phyloP scores from a whole-genome alignment of 139 green algal genomes.

The Chlamydomonas asymmetrica region DNA sequence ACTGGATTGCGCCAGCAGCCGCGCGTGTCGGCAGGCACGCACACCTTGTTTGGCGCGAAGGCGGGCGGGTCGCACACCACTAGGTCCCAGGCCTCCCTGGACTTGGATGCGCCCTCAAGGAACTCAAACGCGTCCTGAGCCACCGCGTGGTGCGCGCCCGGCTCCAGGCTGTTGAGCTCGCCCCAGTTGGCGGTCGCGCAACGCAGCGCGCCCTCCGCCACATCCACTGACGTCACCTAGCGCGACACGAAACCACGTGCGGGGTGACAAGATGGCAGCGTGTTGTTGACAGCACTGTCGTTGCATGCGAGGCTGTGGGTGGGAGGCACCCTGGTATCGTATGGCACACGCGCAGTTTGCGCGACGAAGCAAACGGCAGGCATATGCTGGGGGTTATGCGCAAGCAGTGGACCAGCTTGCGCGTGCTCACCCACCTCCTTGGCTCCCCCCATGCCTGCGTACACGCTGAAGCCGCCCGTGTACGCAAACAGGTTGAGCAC shows the following conservation, averaged over 20 bases:
- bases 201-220: constrained; percentile 35
- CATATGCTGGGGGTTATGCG: no score
- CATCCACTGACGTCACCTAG: constrained; percentile 54
- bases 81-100: constrained; percentile 28
- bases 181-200: constrained; percentile 46
- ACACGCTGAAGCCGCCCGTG: constrained; percentile 53
- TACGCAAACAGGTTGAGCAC: constrained; percentile 61
- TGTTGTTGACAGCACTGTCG: no score
- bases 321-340: no score
- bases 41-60: constrained; percentile 58
- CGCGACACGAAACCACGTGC: no score
- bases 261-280: no score
- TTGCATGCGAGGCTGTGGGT: no score
- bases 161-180: constrained; percentile 43
- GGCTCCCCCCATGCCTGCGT: constrained; percentile 47
- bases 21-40: no score
- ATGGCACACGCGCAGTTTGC: no score
- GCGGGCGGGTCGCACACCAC: constrained; percentile 45
- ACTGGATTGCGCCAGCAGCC: no score
- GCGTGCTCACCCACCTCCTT: constrained; percentile 29
- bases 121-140: constrained; percentile 53
- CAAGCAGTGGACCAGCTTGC: no score
- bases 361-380: no score
- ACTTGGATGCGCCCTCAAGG: constrained; percentile 39
- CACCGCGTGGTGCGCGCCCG: constrained; percentile 16